A percentile compares a stretch with the other conserved stretches of the same genome.
Conservation (phyloP, 208 protist genomes). For the Leishmania amazonensis region DNA sequence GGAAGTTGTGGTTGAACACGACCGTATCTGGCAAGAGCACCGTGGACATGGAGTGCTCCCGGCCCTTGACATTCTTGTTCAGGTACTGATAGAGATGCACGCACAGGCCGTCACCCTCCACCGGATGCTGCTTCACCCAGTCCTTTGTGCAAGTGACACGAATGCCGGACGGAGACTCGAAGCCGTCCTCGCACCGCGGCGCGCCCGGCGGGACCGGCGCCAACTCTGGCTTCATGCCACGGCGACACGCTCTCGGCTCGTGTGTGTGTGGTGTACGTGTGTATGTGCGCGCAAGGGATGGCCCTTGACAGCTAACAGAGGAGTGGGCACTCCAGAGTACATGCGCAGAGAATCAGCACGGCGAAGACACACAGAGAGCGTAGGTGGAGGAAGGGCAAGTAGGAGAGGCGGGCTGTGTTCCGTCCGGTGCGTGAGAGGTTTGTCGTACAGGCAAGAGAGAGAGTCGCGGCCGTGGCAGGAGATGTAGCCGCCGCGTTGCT, state of each 20-base stretch:
- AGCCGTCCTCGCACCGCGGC: constrained; percentile 54
- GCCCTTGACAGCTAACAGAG: not conserved
- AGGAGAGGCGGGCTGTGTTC: not conserved
- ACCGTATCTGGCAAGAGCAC: constrained; percentile 87
- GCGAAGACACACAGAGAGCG: not conserved
- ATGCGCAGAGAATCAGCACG: not conserved
- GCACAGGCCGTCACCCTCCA: constrained; percentile 88
- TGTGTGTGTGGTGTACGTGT: not conserved
- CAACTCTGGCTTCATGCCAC: constrained; percentile 11
- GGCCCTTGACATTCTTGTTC: constrained; percentile 83
- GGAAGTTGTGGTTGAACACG: constrained; percentile 95
- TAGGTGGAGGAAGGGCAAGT: not conserved
- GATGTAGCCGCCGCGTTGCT: not conserved
- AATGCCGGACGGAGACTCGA: constrained; percentile 60
- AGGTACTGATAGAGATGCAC: constrained; percentile 84
- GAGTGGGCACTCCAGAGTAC: not conserved
- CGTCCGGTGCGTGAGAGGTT: not conserved
- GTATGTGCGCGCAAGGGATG: constrained; percentile 1
- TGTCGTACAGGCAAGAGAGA: not conserved
- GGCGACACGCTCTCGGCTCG: not conserved
- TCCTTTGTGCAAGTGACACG: constrained; percentile 67
- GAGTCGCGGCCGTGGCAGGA: not conserved
- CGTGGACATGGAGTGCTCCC: constrained; percentile 62
- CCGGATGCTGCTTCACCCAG: constrained; percentile 77
- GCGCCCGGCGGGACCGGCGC: constrained; percentile 41